phyloP scores from a whole-genome alignment of 768 basidiomycete genomes.

The Mycena albidolilacea region DNA sequence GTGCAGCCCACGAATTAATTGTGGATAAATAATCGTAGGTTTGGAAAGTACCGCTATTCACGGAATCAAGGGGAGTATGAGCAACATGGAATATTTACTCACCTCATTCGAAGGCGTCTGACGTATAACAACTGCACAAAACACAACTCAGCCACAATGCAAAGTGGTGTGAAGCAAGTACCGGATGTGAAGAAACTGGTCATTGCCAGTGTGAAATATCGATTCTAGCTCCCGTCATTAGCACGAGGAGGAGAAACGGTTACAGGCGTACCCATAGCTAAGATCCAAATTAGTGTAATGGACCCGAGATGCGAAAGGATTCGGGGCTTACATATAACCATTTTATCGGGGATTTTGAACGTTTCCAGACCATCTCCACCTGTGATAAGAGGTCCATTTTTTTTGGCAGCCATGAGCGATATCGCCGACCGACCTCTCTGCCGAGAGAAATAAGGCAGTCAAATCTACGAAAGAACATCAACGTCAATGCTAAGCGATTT shows the following conservation, averaged over 20 bases:
- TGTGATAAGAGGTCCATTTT: not conserved
- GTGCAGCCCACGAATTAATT: not conserved
- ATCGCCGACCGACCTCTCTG: constrained; percentile 2
- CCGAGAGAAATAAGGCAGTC: constrained; percentile 12
- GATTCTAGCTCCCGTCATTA: constrained; percentile 1
- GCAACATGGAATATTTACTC: not conserved
- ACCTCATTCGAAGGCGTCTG: constrained; percentile 14
- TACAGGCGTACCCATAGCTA: constrained; percentile 15
- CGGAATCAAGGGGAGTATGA: not conserved
- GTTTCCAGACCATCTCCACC: constrained; percentile 23
- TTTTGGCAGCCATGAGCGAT: not conserved
- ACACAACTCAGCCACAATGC: not conserved
- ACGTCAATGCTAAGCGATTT: not conserved
- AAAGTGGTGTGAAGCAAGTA: not conserved
- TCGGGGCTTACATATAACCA: constrained; percentile 13
- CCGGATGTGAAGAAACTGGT: constrained; percentile 18
- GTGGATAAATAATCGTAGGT: not conserved
- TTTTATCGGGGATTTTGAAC: constrained; percentile 10
- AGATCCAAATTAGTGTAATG: not conserved
- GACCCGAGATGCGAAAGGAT: not conserved
- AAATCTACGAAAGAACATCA: constrained; percentile 7
- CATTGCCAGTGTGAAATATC: constrained; percentile 4
- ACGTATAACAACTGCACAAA: not conserved
- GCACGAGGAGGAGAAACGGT: not conserved
- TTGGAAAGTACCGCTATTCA: not conserved